Evolutionary conservation across 208 protist species (phyloP).

Genomic region (Novymonas esmeraldas): DNA sequence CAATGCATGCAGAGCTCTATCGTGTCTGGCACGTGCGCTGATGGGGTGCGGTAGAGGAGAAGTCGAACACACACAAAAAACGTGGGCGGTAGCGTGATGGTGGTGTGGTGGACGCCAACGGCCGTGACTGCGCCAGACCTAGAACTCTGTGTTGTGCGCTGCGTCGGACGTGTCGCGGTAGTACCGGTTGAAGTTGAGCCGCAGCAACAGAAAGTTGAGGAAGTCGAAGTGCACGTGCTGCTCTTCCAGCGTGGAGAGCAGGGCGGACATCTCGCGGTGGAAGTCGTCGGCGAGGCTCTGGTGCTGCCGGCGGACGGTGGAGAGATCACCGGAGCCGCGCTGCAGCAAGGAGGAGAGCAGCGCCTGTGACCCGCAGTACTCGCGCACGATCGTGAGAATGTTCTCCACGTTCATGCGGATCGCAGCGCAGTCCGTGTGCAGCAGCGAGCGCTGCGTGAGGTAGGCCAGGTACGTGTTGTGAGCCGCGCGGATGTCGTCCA

Average conservation of each 20-base stretch:
- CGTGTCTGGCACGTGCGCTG: too few relatives aligned
- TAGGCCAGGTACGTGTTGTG: constrained; percentile 66
- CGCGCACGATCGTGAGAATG: constrained; percentile 54
- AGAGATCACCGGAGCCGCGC: constrained; percentile 59
- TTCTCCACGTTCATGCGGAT: constrained; percentile 79
- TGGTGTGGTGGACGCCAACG: too few relatives aligned
- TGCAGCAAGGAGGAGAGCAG: constrained; percentile 64
- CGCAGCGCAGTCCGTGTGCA: constrained; percentile 62
- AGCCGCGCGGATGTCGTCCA: constrained; percentile 66
- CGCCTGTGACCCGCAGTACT: constrained; percentile 65
- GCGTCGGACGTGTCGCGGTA: constrained; percentile 50
- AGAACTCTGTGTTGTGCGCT: constrained; percentile 61
- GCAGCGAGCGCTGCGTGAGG: constrained; percentile 63
- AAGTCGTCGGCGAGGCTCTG: constrained; percentile 61
- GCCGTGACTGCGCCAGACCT: too few relatives aligned
- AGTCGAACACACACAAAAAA: too few relatives aligned
- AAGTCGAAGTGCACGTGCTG: constrained; percentile 77
- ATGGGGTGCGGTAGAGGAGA: too few relatives aligned
- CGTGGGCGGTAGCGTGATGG: too few relatives aligned
- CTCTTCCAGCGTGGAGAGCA: constrained; percentile 66
- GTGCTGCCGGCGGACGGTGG: constrained; percentile 60
- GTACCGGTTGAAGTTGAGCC: constrained; percentile 76
- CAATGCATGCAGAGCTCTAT: too few relatives aligned
- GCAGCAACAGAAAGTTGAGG: constrained; percentile 71
- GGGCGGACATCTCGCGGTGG: constrained; percentile 58